Evolutionary conservation across 2,329 filamentous ascomycete genomes (phyloP).

Genomic region (Alternaria triticimaculans): DNA sequence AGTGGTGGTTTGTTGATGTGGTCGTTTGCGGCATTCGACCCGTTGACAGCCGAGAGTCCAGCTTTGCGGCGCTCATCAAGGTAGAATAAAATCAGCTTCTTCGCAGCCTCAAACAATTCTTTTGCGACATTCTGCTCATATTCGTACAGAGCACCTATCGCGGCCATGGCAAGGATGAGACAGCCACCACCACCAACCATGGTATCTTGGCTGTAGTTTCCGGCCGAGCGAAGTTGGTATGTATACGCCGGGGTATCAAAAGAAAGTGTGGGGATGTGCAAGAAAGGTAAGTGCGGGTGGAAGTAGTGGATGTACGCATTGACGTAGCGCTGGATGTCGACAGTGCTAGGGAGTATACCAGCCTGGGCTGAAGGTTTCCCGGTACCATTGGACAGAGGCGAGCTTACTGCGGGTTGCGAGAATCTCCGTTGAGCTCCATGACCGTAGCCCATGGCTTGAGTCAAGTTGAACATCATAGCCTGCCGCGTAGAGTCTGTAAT

Average conservation of each 20-base stretch:
- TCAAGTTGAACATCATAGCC: slow-evolving; percentile 66
- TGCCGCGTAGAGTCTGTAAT: slow-evolving; percentile 71
- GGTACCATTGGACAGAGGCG: slow-evolving; percentile 53
- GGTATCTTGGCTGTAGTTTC: slow-evolving; percentile 60
- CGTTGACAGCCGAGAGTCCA: slow-evolving; percentile 71
- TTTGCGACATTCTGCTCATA: slow-evolving; percentile 79
- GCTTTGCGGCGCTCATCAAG: slow-evolving; percentile 89
- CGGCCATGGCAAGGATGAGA: slow-evolving; percentile 84
- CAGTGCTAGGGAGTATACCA: slow-evolving; percentile 75
- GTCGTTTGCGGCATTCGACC: slow-evolving; percentile 60
- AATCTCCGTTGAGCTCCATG: slow-evolving; percentile 60
- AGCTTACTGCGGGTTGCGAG: slow-evolving; percentile 64
- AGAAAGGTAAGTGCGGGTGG: slow-evolving; percentile 92
- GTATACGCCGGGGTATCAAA: slow-evolving; percentile 80
- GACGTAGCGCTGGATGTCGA: slow-evolving; percentile 88
- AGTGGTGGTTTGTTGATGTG: slow-evolving; percentile 76
- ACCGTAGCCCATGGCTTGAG: slow-evolving; percentile 64
- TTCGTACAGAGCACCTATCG: slow-evolving; percentile 87
- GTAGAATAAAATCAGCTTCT: slow-evolving; percentile 93
- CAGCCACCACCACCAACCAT: slow-evolving; percentile 82
- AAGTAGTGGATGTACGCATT: slow-evolving; percentile 90
- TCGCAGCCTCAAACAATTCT: slow-evolving; percentile 88
- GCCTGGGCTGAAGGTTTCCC: slow-evolving; percentile 52
- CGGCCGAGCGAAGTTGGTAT: slow-evolving; percentile 64
- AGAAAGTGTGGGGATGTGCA: slow-evolving; percentile 88